Base-by-base conservation (phyloP, 2,329 filamentous ascomycete species). In the Fusarium buxicola region DNA sequence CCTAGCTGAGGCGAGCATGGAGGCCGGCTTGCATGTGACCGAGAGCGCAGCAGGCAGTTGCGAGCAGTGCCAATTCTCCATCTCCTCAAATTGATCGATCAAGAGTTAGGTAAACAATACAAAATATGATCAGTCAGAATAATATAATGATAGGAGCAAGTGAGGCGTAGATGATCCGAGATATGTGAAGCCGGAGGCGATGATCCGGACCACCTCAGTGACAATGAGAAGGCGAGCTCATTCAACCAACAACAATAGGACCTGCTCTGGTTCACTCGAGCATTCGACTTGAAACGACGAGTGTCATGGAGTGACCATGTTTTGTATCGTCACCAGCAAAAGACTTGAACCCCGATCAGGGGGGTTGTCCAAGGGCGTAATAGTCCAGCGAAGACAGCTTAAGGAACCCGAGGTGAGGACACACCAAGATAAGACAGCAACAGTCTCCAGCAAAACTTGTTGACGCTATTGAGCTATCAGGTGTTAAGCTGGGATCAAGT, bases 41-140 rank as follows among this genome's bases (percentile, higher is more conserved):
- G 49, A 48, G 43, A 38, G 55, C 58, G 60, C 43, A 58, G 58
- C 55, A 16, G 58, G 68, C 68, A 70, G 68, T 44, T 68, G 63
- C 63, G 58, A 69, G 54, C 51, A 56, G 51, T 58, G 54, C 32
- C 27, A 49, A 31, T 30, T 45, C 11, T 46, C 27, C 40, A 35
- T 21, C 34, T 16, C 40, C 32, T n/a, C 24, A 15, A 54, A n/a
- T 40, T 56, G 40, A 35, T 41, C 21, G 49, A 31, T 45, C 6
- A n/a, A 28, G 27, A 24, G 16, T 49, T 48, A 41, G 13, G 21
- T 40, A 47, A 32, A 18, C 28, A 25, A 21, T 18, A 16, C 16
- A 16, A 8, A 18, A 43, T 43, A 36, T 36, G 11, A 7, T 24
- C 35, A 34, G 31, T 18, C 27, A 11, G 18, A 28, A 28, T 3